phyloP scores from a whole-genome alignment of 2,329 filamentous ascomycete genomes.

The Exophiala spinifera region DNA sequence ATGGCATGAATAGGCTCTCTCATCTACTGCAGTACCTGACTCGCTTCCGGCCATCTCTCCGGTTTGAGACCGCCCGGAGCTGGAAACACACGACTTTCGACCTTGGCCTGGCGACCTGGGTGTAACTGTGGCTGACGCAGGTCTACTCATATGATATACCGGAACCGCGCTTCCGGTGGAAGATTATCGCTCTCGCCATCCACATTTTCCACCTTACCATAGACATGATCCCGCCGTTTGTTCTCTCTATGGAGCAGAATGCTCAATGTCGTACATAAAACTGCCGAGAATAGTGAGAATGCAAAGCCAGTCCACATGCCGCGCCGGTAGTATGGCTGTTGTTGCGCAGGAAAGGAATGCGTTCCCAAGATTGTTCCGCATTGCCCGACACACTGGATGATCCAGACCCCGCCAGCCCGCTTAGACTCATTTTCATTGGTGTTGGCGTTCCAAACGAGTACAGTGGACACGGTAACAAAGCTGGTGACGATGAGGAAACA shows the following conservation, averaged over 20 bases:
- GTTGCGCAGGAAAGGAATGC: slow-evolving; percentile 37
- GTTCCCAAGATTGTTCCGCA: slow-evolving; percentile 69
- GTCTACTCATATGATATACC: too few species aligned
- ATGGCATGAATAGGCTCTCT: too few species aligned
- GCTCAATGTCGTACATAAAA: background rate
- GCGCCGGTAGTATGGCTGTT: slow-evolving; percentile 35
- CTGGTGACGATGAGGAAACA: slow-evolving; percentile 60
- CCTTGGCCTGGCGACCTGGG: too few species aligned
- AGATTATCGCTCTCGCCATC: too few species aligned
- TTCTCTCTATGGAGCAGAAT: background rate
- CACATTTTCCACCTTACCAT: background rate
- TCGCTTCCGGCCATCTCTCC: too few species aligned
- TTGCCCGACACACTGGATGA: slow-evolving; percentile 80
- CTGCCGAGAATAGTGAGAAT: slow-evolving; percentile 27
- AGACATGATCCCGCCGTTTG: background rate
- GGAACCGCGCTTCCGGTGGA: too few species aligned
- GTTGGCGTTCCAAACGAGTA: slow-evolving; percentile 64
- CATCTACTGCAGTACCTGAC: too few species aligned
- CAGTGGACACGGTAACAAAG: slow-evolving; percentile 66
- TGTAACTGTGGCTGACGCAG: too few species aligned
- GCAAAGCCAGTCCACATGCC: slow-evolving; percentile 38
- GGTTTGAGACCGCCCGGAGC: too few species aligned
- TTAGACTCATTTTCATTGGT: slow-evolving; percentile 17
- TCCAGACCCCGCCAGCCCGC: slow-evolving; percentile 35
- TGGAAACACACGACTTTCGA: too few species aligned